Evolutionary conservation across 2,329 filamentous ascomycete species (phyloP).

Genomic region (Cryoendolithus antarcticus): DNA sequence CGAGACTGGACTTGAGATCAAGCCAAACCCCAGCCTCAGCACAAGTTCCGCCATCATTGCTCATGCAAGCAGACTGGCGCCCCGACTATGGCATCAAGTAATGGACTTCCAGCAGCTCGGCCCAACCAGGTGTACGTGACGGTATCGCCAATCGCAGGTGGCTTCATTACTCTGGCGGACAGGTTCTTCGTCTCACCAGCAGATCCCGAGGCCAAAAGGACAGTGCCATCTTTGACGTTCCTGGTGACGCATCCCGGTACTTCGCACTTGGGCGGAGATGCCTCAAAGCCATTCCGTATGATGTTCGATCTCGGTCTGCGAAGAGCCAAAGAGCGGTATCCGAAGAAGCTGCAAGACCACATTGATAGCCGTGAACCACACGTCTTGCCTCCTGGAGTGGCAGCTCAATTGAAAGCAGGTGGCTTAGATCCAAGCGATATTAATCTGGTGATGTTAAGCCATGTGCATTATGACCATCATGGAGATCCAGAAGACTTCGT

Average conservation of each 20-base stretch:
- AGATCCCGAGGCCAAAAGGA: conserved; percentile 30
- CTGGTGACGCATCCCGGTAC: conserved; percentile 36
- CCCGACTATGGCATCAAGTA: neutral
- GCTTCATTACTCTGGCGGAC: conserved; percentile 20
- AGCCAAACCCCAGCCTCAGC: neutral
- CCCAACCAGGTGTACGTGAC: conserved; percentile 17
- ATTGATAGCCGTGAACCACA: conserved; percentile 35
- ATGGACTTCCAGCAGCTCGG: conserved; percentile 11
- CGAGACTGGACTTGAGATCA: too few species aligned
- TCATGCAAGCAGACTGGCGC: neutral
- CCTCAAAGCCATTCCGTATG: conserved; percentile 23
- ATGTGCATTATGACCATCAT: conserved; percentile 46
- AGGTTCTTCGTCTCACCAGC: conserved; percentile 22
- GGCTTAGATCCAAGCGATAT: conserved; percentile 26
- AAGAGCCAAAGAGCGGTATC: conserved; percentile 33
- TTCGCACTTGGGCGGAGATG: conserved; percentile 5
- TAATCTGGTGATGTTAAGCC: conserved; percentile 36
- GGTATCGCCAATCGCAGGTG: conserved; percentile 20
- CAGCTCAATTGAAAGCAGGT: conserved; percentile 25
- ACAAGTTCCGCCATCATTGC: neutral
- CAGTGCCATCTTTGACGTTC: conserved; percentile 43
- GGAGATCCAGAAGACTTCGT: conserved; percentile 43
- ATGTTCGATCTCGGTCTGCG: conserved; percentile 45
- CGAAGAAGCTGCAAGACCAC: conserved; percentile 32
- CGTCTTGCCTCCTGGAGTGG: conserved; percentile 33